Conservation (phyloP, 805 yeast genomes). For the Metschnikowia noctiluminum region DNA sequence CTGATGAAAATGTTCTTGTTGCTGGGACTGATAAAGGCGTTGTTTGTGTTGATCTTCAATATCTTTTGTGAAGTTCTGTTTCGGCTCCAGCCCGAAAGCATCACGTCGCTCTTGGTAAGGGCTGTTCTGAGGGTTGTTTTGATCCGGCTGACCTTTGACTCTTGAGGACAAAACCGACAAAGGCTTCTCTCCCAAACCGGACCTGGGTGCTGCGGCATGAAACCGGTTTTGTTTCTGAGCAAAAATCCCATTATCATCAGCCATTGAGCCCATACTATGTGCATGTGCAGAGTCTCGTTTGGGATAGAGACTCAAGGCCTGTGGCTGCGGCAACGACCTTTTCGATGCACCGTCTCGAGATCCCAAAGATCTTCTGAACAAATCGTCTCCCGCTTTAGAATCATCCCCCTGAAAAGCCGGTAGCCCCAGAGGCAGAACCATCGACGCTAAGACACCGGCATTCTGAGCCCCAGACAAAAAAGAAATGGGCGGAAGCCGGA, state of each 20-base stretch:
- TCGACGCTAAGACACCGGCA: slow-evolving; percentile 4
- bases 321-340: slow-evolving; percentile 8
- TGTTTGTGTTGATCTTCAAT: too few species aligned
- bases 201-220: too few species aligned
- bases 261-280: neutral
- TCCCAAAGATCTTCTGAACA: neutral
- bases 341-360: neutral
- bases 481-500: slow-evolving; percentile 28
- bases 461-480: slow-evolving; percentile 22
- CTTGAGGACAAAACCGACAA: too few species aligned
- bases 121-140: too few species aligned
- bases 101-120: too few species aligned
- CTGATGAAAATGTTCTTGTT: too few species aligned
- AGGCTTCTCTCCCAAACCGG: too few species aligned
- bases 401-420: neutral
- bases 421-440: slow-evolving; percentile 3
- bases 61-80: too few species aligned
- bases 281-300: neutral
- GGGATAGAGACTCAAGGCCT: slow-evolving; percentile 8
- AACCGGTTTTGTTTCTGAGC: too few species aligned
- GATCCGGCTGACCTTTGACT: too few species aligned
- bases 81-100: too few species aligned
- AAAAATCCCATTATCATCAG: neutral
- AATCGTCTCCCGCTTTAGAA: neutral
- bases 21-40: too few species aligned